Conservation (phyloP, 495 filamentous ascomycete species). For the Lophiostoma macrostomum region DNA sequence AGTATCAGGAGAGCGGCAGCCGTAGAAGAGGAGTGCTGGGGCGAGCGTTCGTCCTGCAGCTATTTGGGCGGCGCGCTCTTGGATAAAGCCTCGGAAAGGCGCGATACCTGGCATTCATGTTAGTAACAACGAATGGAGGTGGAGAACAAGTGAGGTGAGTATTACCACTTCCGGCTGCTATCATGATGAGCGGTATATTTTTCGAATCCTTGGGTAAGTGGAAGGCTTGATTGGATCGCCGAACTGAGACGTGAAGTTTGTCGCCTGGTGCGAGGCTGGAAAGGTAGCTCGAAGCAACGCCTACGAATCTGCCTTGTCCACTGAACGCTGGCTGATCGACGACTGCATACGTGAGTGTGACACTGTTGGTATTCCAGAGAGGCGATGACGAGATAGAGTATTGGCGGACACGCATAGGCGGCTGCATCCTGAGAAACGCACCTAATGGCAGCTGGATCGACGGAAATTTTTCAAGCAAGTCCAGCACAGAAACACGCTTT, state of each 20-base stretch:
- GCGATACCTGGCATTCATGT: slow-evolving; percentile 27
- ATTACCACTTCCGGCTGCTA: slow-evolving; percentile 35
- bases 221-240: slow-evolving; percentile 58
- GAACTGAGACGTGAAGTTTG: slow-evolving; percentile 59
- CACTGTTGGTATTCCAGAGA: slow-evolving; percentile 53
- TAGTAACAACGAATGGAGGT: not conserved
- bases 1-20: slow-evolving; percentile 25
- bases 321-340: slow-evolving; percentile 54
- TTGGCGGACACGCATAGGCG: slow-evolving; percentile 70
- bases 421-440: slow-evolving; percentile 64
- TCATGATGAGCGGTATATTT: slow-evolving; percentile 56
- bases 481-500: slow-evolving; percentile 61
- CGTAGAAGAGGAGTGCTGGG: slow-evolving; percentile 39
- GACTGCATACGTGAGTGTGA: slow-evolving; percentile 65
- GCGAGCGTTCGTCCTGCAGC: slow-evolving; percentile 27
- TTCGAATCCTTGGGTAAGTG: slow-evolving; percentile 50
- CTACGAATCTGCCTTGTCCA: slow-evolving; percentile 39
- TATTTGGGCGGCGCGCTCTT: slow-evolving; percentile 36
- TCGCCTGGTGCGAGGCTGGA: slow-evolving; percentile 54
- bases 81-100: slow-evolving; percentile 40
- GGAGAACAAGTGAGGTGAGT: slow-evolving; percentile 9
- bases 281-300: slow-evolving; percentile 35
- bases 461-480: slow-evolving; percentile 60
- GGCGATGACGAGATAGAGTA: slow-evolving; percentile 82
- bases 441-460: slow-evolving; percentile 56